Percentiles rank a stretch among this genome's conserved stretches.
phyloP scores from a whole-genome alignment of 345 rosid genomes.

The Laguncularia racemosa region DNA sequence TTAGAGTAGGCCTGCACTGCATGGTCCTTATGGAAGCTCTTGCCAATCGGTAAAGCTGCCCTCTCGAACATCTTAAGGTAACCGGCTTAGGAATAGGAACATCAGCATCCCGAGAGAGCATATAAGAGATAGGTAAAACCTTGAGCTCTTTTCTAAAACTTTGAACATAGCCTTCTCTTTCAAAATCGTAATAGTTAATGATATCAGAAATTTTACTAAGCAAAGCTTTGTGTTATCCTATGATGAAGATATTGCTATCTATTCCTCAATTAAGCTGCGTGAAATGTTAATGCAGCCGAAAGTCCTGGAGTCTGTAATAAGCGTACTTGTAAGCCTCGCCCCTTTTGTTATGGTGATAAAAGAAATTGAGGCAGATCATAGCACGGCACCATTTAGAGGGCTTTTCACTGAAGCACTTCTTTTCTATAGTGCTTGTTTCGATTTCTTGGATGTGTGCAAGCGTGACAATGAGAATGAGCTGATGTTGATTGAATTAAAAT shows the following conservation, averaged over 20 bases:
- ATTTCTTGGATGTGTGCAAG: constrained; percentile 15
- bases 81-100: constrained; percentile 7
- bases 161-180: constrained; percentile 10
- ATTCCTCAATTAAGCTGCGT: background rate
- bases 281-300: background rate
- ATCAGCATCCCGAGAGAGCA: background rate
- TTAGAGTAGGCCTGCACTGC: constrained; percentile 14
- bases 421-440: constrained; percentile 14
- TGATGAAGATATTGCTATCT: constrained; percentile 15
- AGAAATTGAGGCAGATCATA: constrained; percentile 15
- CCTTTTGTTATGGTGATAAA: constrained; percentile 15
- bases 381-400: constrained; percentile 9
- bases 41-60: constrained; percentile 4
- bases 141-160: constrained; percentile 8
- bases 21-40: constrained; percentile 1
- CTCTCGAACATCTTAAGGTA: constrained; percentile 18
- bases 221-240: constrained; percentile 3
- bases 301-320: constrained; percentile 7
- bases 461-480: background rate
- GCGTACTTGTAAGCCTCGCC: constrained; percentile 6
- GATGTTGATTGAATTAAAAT: constrained; percentile 4
- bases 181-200: constrained; percentile 1
- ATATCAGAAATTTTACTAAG: constrained; percentile 7
- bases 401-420: constrained; percentile 12
- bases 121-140: constrained; percentile 12